Evolutionary conservation across 768 basidiomycete genomes (phyloP), one percentile per base, ranked within the genome.

Genomic region (Gymnopilus junonius): DNA sequence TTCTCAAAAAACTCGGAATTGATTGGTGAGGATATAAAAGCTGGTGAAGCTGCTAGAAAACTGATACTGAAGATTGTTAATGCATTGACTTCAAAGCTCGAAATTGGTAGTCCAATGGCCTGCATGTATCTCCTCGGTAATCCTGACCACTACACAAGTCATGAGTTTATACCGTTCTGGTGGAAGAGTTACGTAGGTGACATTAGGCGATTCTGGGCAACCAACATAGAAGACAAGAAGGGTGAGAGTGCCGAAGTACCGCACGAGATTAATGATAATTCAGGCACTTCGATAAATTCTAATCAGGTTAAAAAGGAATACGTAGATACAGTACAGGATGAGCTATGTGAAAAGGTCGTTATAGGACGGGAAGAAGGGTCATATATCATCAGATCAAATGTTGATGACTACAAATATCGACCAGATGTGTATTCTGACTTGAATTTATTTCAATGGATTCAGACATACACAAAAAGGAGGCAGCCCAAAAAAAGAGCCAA

Each of bases 1-100:
- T 71, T 67, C 40, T 50, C 64, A 43, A 60, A 40, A 25, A 60
- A 70, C 32, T 23, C 42, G 5, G 62, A 67, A 14, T 39, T 65
- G 2, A 20, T 65, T 25, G 54, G 58, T 23, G 50, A 64, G 10
- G 48, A 48, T 39, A 20, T 34, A 8, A 54, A 39, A 1, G 21
- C 29, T 8, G 20, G 35, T 31, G 42, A 55, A 20, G 54, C 62
- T n/a, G 65, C 69, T 0, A 39, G 70, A 20, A 62, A 62, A 29
- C 31, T 73, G 15, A 54, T 75, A 20, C 57, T 67, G 1, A 67
- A 75, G 63, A 70, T 76, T 50, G 71, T 75, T 0, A 78, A 79
- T 55, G 42, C 58, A n/a, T n/a, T 79, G 14, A 71, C 65, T n/a
- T 50, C 72, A 3, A 75, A 72, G 53, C 43, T 67, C 43, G 76